Base-by-base conservation (phyloP, 768 basidiomycete genomes). In the Rhizopogon roseolus region DNA sequence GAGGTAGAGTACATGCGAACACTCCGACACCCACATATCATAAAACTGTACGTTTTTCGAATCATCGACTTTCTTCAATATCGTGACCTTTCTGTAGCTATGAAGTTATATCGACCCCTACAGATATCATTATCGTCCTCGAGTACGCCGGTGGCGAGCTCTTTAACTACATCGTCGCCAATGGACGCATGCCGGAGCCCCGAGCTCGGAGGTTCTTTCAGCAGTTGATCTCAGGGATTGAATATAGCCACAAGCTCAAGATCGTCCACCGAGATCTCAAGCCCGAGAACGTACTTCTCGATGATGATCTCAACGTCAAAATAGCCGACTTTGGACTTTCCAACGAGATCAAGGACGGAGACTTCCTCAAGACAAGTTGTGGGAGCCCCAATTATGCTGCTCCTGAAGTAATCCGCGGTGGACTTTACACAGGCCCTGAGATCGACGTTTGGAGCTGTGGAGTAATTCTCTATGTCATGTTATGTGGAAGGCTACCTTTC, bases 371-470 rank as follows among this genome's bases (percentile, higher is more conserved):
- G 64, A 99, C 97, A 8, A 95, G 92, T 60, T 99, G 97, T 68
- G 96, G 97, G 1, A 94, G 92, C 66, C 97, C 97, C 1, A 98
- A 99, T 69, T 99, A 99, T 63, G 97, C 97, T 52, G 96, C 97
- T 0, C 97, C 97, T 1, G 97, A 99, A 66, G 96, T 99, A 63
- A 97, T 99, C 59, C 82, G 88, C 16, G 97, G 97, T 5, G 90
- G 91, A 28, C 79, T 95, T 7, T 99, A 99, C 66, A 93, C 93
- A 0, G 97, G 97, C 0, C 95, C 96, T 0, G 97, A 98, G 71
- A 97, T 98, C 63, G 97, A 99, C 59, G 93, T 98, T 10, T 99
- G 97, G 97, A 93, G 91, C 61, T 91, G 91, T 52, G 97, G 97
- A 0, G 96, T 99, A n/a, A 98, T 99, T 60, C 81, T 99, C 49